Conservation (phyloP, 805 yeast species). For the Ogataea methylovora region DNA sequence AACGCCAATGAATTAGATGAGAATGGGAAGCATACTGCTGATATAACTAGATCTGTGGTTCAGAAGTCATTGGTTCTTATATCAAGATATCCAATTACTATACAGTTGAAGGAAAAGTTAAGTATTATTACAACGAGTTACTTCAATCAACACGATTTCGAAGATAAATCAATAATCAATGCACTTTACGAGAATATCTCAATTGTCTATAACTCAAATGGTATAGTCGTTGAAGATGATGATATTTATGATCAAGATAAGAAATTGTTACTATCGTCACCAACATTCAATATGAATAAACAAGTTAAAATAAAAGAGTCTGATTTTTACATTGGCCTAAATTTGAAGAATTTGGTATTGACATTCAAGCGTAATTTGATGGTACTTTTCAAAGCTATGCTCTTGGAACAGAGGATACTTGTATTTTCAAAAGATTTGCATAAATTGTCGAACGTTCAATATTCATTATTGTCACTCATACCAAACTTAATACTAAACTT, state of each 20-base stretch:
- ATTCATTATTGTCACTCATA: slow-evolving; percentile 72
- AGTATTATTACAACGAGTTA: slow-evolving; percentile 83
- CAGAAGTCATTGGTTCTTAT: slow-evolving; percentile 88
- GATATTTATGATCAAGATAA: slow-evolving; percentile 18
- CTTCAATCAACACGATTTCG: slow-evolving; percentile 73
- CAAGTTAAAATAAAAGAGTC: slow-evolving; percentile 33
- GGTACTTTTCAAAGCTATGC: slow-evolving; percentile 64
- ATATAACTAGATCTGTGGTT: slow-evolving; percentile 77
- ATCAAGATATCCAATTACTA: slow-evolving; percentile 79
- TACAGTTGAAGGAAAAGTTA: slow-evolving; percentile 82
- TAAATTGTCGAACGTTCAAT: slow-evolving; percentile 72
- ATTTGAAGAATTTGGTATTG: slow-evolving; percentile 55
- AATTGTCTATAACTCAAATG: slow-evolving; percentile 28
- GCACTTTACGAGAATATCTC: slow-evolving; percentile 63
- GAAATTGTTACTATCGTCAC: background rate
- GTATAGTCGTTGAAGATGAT: slow-evolving; percentile 21
- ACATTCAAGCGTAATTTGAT: slow-evolving; percentile 53
- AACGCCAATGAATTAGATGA: slow-evolving; percentile 45
- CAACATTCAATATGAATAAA: slow-evolving; percentile 16
- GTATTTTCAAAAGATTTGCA: slow-evolving; percentile 79
- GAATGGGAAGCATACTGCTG: slow-evolving; percentile 20
- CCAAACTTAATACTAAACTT: slow-evolving; percentile 73
- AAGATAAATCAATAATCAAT: slow-evolving; percentile 60
- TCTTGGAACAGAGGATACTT: slow-evolving; percentile 67
- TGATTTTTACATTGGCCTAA: slow-evolving; percentile 67